Conservation (phyloP, 768 basidiomycete genomes). For the Hirschioporus abietinus region DNA sequence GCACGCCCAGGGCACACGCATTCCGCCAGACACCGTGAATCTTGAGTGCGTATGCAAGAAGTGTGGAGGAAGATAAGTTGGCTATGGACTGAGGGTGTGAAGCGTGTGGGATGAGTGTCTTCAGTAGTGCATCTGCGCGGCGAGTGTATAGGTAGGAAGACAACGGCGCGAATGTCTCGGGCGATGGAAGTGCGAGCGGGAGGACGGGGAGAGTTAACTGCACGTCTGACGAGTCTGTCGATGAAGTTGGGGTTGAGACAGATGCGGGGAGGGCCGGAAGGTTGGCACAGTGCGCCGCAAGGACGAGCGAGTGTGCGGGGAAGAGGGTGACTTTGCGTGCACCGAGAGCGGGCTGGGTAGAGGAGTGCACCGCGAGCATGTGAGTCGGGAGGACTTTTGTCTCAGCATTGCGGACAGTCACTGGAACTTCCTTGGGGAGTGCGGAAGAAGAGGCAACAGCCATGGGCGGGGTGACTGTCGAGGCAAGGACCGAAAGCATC, state of each 20-base stretch:
- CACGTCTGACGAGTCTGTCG: slow-evolving; percentile 17
- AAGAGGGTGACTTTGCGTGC: slow-evolving; percentile 40
- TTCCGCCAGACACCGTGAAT: slow-evolving; percentile 69
- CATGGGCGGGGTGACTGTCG: neutral
- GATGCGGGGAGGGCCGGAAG: slow-evolving; percentile 44
- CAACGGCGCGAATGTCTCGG: slow-evolving; percentile 60
- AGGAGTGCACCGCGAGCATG: slow-evolving; percentile 48
- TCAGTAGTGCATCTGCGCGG: slow-evolving; percentile 51
- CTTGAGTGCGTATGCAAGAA: slow-evolving; percentile 10
- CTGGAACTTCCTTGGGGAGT: neutral
- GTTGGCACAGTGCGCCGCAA: slow-evolving; percentile 55
- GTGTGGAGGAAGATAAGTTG: neutral
- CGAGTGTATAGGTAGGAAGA: slow-evolving; percentile 67
- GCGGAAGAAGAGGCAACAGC: neutral
- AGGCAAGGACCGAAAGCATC: slow-evolving; percentile 1
- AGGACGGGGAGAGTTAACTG: slow-evolving; percentile 51
- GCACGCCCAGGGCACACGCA: slow-evolving; percentile 61
- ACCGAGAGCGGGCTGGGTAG: slow-evolving; percentile 36
- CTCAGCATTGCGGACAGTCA: slow-evolving; percentile 16
- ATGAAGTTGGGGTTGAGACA: slow-evolving; percentile 2
- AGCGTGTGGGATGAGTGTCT: slow-evolving; percentile 50
- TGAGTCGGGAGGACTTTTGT: slow-evolving; percentile 41
- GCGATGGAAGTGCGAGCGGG: slow-evolving; percentile 64
- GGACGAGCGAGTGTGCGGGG: slow-evolving; percentile 57
- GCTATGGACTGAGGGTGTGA: too few species aligned